Evolutionary conservation across 1,284 basidiomycete species (phyloP).

Genomic region (Acaromyces ingoldii): DNA sequence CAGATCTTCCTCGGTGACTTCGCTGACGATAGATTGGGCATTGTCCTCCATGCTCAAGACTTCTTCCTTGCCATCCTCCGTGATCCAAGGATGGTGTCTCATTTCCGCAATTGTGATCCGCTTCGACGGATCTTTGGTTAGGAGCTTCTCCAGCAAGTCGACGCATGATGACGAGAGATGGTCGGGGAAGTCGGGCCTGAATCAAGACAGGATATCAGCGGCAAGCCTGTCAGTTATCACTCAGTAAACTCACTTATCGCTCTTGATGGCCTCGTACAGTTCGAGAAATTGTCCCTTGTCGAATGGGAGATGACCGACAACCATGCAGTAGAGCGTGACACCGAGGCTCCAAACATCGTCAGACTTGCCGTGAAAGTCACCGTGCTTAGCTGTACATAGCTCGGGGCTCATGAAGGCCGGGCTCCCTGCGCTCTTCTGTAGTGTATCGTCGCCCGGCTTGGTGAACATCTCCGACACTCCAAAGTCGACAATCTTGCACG

Average conservation of each 20-base stretch:
- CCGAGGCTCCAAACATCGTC: constrained; percentile 60
- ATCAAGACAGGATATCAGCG: not conserved
- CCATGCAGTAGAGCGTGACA: constrained; percentile 59
- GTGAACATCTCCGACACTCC: constrained; percentile 60
- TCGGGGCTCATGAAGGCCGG: constrained; percentile 61
- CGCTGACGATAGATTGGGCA: constrained; percentile 26
- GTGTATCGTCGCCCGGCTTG: constrained; percentile 53
- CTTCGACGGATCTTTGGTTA: constrained; percentile 35
- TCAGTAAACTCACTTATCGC: constrained; percentile 31
- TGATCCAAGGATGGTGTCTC: constrained; percentile 41
- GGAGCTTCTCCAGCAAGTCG: constrained; percentile 33
- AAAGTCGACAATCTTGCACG: constrained; percentile 60
- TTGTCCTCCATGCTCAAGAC: constrained; percentile 35
- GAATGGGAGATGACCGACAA: constrained; percentile 57
- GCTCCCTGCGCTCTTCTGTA: constrained; percentile 55
- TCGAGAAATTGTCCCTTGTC: constrained; percentile 55
- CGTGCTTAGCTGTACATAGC: constrained; percentile 40
- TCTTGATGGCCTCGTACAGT: constrained; percentile 55
- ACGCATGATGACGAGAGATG: constrained; percentile 25
- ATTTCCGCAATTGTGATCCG: constrained; percentile 37
- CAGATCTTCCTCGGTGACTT: constrained; percentile 49
- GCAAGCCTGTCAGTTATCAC: not conserved
- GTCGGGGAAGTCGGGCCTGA: constrained; percentile 27
- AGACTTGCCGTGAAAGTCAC: constrained; percentile 54
- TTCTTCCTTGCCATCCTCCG: constrained; percentile 15